Evolutionary conservation across 768 basidiomycete species (phyloP).

Genomic region (Stropharia rugosoannulata): DNA sequence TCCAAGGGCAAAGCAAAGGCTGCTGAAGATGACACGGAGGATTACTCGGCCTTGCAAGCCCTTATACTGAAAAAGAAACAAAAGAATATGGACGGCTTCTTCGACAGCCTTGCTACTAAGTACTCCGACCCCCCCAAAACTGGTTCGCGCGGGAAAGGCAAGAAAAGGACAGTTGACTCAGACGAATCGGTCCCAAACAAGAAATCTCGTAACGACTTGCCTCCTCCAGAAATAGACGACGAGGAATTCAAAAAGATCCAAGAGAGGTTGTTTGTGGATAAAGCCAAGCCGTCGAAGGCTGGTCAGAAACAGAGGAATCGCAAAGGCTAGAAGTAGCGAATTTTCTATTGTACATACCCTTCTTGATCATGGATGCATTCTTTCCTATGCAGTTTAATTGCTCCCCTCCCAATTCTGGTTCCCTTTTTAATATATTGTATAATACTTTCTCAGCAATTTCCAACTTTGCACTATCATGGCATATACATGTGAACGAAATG

Average conservation of each 20-base stretch:
- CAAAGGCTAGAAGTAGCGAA: conserved; percentile 31
- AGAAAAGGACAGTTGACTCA: conserved; percentile 47
- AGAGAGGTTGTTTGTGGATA: conserved; percentile 51
- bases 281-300: conserved; percentile 27
- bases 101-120: conserved; percentile 74
- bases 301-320: conserved; percentile 25
- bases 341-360: conserved; percentile 18
- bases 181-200: conserved; percentile 48
- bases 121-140: conserved; percentile 52
- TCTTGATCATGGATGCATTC: background rate
- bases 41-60: conserved; percentile 72
- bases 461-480: too few relatives aligned
- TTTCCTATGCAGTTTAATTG: background rate
- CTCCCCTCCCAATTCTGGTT: background rate
- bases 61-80: conserved; percentile 75
- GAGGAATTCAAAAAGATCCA: conserved; percentile 64
- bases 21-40: conserved; percentile 48
- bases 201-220: conserved; percentile 40
- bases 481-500: background rate
- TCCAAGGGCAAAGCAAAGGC: conserved; percentile 43
- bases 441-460: background rate
- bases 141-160: conserved; percentile 50
- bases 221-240: conserved; percentile 61
- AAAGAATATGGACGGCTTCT: conserved; percentile 67
- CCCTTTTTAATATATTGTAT: background rate